Base-by-base conservation (phyloP, 225 moss, liverwort and hornwort species). In the Lunularia cruciata region DNA sequence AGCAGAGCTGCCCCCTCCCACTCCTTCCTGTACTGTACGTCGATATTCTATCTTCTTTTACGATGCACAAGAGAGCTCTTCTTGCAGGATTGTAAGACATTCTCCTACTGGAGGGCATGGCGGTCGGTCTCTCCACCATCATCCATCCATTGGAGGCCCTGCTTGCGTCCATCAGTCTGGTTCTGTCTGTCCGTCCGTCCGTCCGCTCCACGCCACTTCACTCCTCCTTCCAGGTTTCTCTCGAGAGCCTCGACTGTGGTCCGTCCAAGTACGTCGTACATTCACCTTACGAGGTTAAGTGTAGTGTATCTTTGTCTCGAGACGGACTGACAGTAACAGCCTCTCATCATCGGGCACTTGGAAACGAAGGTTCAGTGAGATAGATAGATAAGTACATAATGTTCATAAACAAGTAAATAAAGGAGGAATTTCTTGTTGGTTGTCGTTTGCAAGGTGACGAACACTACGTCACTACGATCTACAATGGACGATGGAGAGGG, bases 91-190 rank as follows among this genome's bases (percentile, higher is more conserved):
- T 26, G 52, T 25, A 30, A 55, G 55, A 55, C 55, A 55, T 55
- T 55, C 55, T 30, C 23, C 55, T 2, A 55, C 28, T 55, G 55
- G 55, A 55, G 28, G 55, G 30, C 55, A 55, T 55, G 55, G 55
- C 55, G 55, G 52, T 52, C 22, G 52, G 55, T 55, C 55, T 30
- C 55, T 53, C 53, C 53, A 53, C 53, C 53, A 28, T 55, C n/a
- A 31, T 55, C 55, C 55, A 30, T 30, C 55, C 28, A 55, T 55
- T n/a, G n/a, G n/a, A n/a, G 55, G 13, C 28, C 55, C 28, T 1
- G 27, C 28, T 15, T n/a, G n/a, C 55, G 31, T 28, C 55, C 55
- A 55, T 55, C 28, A 55, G 55, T 55, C 55, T 55, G 28, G 31
- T 27, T 55, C 55, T 55, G 28, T 55, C 55, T 30, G 55, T 12